A percentile compares a stretch with the other conserved stretches of the same genome.
These are phyloP conservation scores for Pulveroboletus sp. DNA, from an alignment of 768 basidiomycete species.

Conservation along the genomic window DNA sequence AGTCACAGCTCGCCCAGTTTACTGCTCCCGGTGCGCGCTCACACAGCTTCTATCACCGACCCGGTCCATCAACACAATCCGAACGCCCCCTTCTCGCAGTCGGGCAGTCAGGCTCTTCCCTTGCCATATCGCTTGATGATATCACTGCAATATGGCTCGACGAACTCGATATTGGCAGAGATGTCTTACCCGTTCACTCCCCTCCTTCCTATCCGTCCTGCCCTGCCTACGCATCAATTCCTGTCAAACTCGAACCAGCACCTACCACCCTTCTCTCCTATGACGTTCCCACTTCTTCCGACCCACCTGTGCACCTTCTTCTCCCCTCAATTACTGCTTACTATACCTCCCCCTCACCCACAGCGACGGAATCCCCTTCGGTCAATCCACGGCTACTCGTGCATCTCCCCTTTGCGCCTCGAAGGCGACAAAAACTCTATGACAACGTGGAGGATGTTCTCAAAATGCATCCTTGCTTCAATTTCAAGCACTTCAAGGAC, in stretches of 20 bases:
- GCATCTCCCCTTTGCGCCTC: slow-evolving; percentile 37
- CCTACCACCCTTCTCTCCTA: slow-evolving; percentile 23
- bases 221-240: slow-evolving; percentile 9
- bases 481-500: slow-evolving; percentile 42
- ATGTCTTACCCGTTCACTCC: slow-evolving; percentile 19
- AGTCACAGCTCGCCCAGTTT: slow-evolving; percentile 52
- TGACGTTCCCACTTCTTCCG: slow-evolving; percentile 11
- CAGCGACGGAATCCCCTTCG: slow-evolving; percentile 20
- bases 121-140: slow-evolving; percentile 54
- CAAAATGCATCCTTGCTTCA: slow-evolving; percentile 47
- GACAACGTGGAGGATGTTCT: slow-evolving; percentile 39
- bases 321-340: slow-evolving; percentile 17
- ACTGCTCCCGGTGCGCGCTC: slow-evolving; percentile 29
- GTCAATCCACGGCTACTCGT: slow-evolving; percentile 38
- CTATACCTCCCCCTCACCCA: slow-evolving; percentile 20
- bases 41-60: slow-evolving; percentile 16
- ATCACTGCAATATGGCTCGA: slow-evolving; percentile 57
- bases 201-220: slow-evolving; percentile 14
- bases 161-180: slow-evolving; percentile 41
- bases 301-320: slow-evolving; percentile 21
- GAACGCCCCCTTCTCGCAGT: slow-evolving; percentile 36
- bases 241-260: slow-evolving; percentile 35
- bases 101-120: slow-evolving; percentile 39
- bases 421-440: slow-evolving; percentile 35
- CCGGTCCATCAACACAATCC: slow-evolving; percentile 6